Percentiles rank a stretch among this genome's conserved stretches.
Conservation (phyloP, 345 rosid species). For the Aquilaria yunnanensis region DNA sequence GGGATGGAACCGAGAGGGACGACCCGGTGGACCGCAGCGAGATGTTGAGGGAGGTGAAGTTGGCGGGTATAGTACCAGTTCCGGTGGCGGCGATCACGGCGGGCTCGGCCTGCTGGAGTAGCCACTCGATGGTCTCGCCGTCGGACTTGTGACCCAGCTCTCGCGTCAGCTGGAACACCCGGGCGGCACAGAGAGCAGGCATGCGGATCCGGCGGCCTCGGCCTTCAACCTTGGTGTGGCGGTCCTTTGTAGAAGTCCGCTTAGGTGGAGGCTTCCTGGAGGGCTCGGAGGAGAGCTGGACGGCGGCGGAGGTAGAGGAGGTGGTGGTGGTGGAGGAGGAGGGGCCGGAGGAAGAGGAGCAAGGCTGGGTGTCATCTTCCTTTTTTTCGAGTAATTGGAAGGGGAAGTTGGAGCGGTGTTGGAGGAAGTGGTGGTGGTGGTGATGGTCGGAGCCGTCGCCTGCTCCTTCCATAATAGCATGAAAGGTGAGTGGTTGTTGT, state of each 20-base stretch:
- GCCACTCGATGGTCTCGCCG: constrained; percentile 97
- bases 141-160: constrained; percentile 95
- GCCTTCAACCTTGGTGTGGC: constrained; percentile 96
- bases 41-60: constrained; percentile 86
- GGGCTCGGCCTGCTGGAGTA: constrained; percentile 98
- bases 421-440: constrained; percentile 35
- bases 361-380: constrained; percentile 57
- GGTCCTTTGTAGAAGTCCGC: constrained; percentile 83
- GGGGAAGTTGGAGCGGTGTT: constrained; percentile 58
- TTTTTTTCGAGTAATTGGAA: constrained; percentile 80
- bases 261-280: constrained; percentile 68
- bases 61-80: constrained; percentile 95
- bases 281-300: constrained; percentile 28
- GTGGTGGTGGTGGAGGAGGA: constrained; percentile 29
- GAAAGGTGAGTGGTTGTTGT: constrained; percentile 26
- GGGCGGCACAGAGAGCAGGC: constrained; percentile 99
- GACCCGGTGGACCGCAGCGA: constrained; percentile 93
- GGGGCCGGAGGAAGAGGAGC: constrained; percentile 47
- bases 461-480: constrained; percentile 51
- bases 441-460: constrained; percentile 52
- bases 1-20: constrained; percentile 81
- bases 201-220: constrained; percentile 95
- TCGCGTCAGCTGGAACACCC: constrained; percentile 91
- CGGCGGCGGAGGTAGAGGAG: constrained; percentile 14
- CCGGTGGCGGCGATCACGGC: constrained; percentile 97